Evolutionary conservation across 805 yeast genomes (phyloP).

Genomic region (Saccharomyces paradoxus): DNA sequence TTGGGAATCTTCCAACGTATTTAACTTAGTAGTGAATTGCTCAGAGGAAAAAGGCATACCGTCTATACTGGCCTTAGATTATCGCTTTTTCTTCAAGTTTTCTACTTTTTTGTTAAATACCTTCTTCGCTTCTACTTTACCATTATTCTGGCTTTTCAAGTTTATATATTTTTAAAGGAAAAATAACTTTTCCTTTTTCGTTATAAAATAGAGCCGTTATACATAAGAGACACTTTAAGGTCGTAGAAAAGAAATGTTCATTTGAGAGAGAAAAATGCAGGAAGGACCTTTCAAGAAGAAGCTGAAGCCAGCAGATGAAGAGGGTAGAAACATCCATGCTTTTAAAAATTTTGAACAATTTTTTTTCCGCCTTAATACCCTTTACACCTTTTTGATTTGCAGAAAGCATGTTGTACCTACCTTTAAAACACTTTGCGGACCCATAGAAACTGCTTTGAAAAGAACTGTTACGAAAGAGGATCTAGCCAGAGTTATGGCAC

Average conservation of each 20-base stretch:
- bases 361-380: slow-evolving; percentile 48
- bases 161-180: background rate
- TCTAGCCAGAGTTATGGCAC: slow-evolving; percentile 50
- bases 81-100: background rate
- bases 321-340: slow-evolving; percentile 20
- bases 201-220: background rate
- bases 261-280: background rate
- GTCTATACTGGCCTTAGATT: background rate
- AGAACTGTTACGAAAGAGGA: slow-evolving; percentile 42
- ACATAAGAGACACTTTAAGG: background rate
- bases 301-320: slow-evolving; percentile 1
- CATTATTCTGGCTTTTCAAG: background rate
- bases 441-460: slow-evolving; percentile 44
- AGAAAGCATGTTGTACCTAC: slow-evolving; percentile 54
- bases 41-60: slow-evolving; percentile 25
- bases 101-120: background rate
- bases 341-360: slow-evolving; percentile 39
- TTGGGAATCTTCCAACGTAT: slow-evolving; percentile 28
- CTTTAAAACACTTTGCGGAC: slow-evolving; percentile 42
- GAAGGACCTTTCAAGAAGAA: slow-evolving; percentile 7
- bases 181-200: background rate
- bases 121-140: background rate
- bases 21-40: slow-evolving; percentile 21
- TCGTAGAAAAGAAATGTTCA: background rate
- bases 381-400: slow-evolving; percentile 54